phyloP scores from a whole-genome alignment of 495 filamentous ascomycete species.

The Xylaria telfairii region DNA sequence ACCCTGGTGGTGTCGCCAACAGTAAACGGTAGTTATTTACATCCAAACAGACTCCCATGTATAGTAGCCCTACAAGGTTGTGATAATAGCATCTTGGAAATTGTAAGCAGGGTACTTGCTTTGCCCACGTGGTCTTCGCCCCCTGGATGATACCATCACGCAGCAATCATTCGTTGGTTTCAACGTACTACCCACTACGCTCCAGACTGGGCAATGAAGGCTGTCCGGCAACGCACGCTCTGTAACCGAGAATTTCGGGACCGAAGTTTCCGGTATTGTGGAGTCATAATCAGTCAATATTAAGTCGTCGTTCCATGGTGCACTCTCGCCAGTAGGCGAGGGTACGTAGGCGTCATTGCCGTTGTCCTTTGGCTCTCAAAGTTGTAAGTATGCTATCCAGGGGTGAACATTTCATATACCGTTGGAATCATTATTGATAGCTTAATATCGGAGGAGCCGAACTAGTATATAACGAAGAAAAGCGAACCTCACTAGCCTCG shows the following conservation, averaged over 20 bases:
- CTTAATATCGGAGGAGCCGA: not conserved
- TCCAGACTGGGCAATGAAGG: not conserved
- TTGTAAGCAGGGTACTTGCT: not conserved
- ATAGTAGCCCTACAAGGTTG: not conserved
- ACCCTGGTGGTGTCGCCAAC: not conserved
- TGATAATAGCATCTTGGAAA: not conserved
- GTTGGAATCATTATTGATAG: not conserved
- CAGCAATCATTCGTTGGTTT: not conserved
- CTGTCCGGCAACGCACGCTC: not conserved
- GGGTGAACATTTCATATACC: too few relatives aligned
- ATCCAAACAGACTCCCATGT: not conserved
- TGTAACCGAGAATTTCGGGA: not conserved
- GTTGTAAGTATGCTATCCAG: not conserved
- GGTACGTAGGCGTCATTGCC: not conserved
- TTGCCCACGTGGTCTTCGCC: not conserved
- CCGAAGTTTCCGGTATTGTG: not conserved
- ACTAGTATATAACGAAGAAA: too few relatives aligned
- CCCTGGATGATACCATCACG: not conserved
- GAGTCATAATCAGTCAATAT: not conserved
- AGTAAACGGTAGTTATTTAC: not conserved
- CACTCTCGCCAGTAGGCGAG: not conserved
- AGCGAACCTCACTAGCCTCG: too few relatives aligned
- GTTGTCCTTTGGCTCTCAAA: not conserved
- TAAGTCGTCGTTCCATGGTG: not conserved
- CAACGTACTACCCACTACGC: not conserved